Base-by-base conservation (phyloP, 2,329 filamentous ascomycete species). In the Hymenoscyphus scutula region DNA sequence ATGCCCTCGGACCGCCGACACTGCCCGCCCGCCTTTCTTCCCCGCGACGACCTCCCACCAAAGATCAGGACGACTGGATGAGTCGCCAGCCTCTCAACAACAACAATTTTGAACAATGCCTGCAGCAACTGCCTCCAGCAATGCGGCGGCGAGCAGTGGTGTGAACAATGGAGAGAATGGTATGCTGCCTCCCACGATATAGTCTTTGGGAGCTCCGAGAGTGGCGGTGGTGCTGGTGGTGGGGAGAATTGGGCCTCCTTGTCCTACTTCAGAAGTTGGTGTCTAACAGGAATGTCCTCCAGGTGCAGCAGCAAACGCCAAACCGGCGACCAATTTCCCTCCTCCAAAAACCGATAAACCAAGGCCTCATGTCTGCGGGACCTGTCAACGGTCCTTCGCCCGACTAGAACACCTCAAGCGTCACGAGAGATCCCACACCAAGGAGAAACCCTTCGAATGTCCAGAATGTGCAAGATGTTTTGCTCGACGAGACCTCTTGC, bases 341-440 rank as follows among this genome's bases (percentile, higher is more conserved):
- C 90, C 91, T 48, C 90, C 94, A 57, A 99, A 98, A 80, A 97
- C 92, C 67, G 95, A 99, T 78, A 99, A 98, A 80, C 95, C 95
- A 62, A 87, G 94, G 67, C 95, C 95, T 68, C 95, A 99, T 77
- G 88, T 96, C 64, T 99, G 95, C 80, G 87, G 82, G 48, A 98
- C 93, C 56, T 99, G 95, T 77, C 86, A 88, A 72, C 88, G 95
- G 68, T 96, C 91, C 34, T 99, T 99, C 76, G 95, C 95, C 63
- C 88, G 95, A 65, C 80, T 99, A 71, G 95, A 99, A 79, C 95
- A 99, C 76, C 80, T 99, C 69, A 99, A 99, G 80, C 89, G 95
- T 65, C 95, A 99, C 77, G 95, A 98, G 79, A 87, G 95, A 66
- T 97, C 92, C n/a, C 93, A 97, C 75, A 97, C 93, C 53, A 97